Evolutionary conservation across 2,329 filamentous ascomycete species (phyloP), one percentile per base, ranked within the genome.

Genomic region (Pseudofabraea citricarpa): DNA sequence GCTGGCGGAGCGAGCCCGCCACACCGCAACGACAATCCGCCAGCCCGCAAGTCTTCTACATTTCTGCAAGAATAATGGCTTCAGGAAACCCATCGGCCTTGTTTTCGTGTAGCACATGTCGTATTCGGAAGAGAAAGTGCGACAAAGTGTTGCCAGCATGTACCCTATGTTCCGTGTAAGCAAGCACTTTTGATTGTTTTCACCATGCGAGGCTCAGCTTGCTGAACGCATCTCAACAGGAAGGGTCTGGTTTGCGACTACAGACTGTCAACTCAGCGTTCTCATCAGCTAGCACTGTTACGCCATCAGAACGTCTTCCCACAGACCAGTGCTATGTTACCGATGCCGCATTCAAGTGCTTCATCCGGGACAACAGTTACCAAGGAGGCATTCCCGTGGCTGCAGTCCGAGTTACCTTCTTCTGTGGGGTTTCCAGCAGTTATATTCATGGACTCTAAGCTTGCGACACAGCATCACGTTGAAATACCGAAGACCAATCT

Each of bases 41-140:
- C n/a, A n/a, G n/a, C n/a, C n/a, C n/a, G n/a, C n/a, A n/a, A n/a
- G n/a, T n/a, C n/a, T n/a, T n/a, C n/a, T n/a, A n/a, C n/a, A n/a
- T n/a, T n/a, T n/a, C n/a, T 20, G 6, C 15, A 20, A n/a, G 6
- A 13, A 21, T 9, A 3, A 40, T 40, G 38, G 12, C 24, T 31
- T n/a, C 15, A 5, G 15, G 19, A 21, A 10, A 31, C 7, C 24
- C 6, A 4, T 19, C n/a, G n/a, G n/a, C 15, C 5, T 20, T 24
- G 7, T 20, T 22, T 13, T 37, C 47, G 8, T 49, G 47, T 32
- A 16, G 22, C 3, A 44, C 40, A 8, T 51, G 49, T 41, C 42
- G 42, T 18, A 21, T 24, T 7, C 49, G 49, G 10, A 51, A 51
- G 24, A 44, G 49, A 23, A 51, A 46, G 40, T 50, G 48, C 36